phyloP scores from a whole-genome alignment of 345 rosid species.

The sweet orange (Citrus sinensis) region DNA sequence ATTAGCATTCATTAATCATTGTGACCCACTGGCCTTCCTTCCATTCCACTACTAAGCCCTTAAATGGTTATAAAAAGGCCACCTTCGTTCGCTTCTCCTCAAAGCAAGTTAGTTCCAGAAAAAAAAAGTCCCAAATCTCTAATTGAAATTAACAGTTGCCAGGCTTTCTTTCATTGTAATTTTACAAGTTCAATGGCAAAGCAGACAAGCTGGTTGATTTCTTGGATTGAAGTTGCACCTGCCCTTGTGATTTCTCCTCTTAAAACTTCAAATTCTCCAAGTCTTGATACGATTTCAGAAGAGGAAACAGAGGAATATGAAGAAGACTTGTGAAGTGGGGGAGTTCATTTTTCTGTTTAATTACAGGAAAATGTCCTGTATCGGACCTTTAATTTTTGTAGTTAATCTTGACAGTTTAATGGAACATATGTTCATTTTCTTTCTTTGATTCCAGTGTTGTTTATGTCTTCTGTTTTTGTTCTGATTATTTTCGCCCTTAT shows the following conservation, averaged over 20 bases:
- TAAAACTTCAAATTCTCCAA: constrained; percentile 25
- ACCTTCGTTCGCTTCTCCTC: not conserved
- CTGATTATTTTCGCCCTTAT: no score
- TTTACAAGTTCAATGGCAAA: constrained; percentile 25
- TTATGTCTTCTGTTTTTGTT: no score
- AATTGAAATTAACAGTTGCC: no score
- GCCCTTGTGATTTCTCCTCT: constrained; percentile 25
- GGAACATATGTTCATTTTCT: no score
- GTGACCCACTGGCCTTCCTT: not conserved
- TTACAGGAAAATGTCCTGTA: no score
- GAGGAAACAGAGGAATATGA: constrained; percentile 31
- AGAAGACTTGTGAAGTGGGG: not conserved
- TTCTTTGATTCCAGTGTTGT: no score
- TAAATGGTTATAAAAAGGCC: not conserved
- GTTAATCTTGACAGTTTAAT: no score
- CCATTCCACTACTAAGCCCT: not conserved
- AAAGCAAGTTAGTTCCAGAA: no score
- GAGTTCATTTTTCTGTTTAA: no score
- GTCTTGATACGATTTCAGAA: constrained; percentile 46
- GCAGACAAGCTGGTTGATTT: constrained; percentile 17
- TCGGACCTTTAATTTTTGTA: no score
- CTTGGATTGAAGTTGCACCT: constrained; percentile 41
- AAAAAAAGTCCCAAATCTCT: not conserved
- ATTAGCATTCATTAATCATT: not conserved
- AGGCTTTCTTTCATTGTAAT: not conserved